Evolutionary conservation across 192 early-diverging fungal species (phyloP), one percentile per base, ranked within the genome.

Genomic region (Cetraspora pellucida): DNA sequence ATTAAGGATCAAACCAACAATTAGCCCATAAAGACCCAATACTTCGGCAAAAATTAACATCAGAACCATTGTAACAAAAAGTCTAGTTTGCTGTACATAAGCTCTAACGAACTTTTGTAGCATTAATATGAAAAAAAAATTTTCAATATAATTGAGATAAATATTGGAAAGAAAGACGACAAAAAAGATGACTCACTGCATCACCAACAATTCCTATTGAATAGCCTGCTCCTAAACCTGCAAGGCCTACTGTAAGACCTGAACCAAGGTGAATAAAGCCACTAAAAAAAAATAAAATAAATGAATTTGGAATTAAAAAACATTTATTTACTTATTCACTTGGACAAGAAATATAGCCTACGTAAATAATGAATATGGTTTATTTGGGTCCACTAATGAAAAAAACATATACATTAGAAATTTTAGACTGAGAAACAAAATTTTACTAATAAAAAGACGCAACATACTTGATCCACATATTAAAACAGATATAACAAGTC

Each of bases 1-100:
- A 87, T 99, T 99, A 69, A 99, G 84, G 79, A 99, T 99, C 71
- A 99, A 89, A 43, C 93, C 95, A 27, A 99, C 97, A 81, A 98
- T 98, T 46, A 99, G 88, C 28, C 96, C 96, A 82, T 98, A 97
- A 61, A 98, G 89, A 80, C 95, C 95, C 81, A 99, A 87, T 10
- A 99, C 98, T 89, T 99, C 98, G 74, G 97, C 96, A 84, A 99
- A 99, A 91, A 99, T 99, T 64, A 99, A 92, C 72, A 99, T 97
- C 81, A 99, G 87, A 77, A 93, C 92, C 94, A 94, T 95, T 59
- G 90, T 90, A 27, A 97, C 95, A 87, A 95, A 96, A 66, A 97
- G 87, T 77, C 88, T 87, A 30, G 93, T 94, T 80, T 97, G 95
- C 81, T 96, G 93, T 49, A 93, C 93, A 74, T 93, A 92, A 45